Conservation (phyloP, 1,139 yeast species). For the Taphrina pruni region DNA sequence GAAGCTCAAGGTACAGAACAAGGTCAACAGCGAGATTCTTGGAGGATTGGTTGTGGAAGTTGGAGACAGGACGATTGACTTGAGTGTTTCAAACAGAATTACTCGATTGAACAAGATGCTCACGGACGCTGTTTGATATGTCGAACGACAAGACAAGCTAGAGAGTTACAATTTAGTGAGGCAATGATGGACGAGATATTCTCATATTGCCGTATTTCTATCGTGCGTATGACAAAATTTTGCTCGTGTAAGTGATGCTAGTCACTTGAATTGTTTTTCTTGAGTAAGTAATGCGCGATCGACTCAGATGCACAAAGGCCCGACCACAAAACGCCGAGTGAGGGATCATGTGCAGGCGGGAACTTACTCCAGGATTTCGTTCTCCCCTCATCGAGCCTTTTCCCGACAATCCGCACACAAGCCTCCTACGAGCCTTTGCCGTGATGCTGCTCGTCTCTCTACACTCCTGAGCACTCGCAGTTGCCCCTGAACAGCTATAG, state of each 20-base stretch:
- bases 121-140: constrained; percentile 54
- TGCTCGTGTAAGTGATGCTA: background rate
- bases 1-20: constrained; percentile 81
- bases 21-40: constrained; percentile 84
- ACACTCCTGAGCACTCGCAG: background rate
- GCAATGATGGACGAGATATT: background rate
- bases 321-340: background rate
- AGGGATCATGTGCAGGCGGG: constrained; percentile 7
- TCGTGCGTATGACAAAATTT: too few relatives aligned
- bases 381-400: constrained; percentile 1
- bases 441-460: background rate
- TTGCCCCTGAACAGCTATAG: background rate
- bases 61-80: constrained; percentile 95
- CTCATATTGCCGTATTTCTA: too few relatives aligned
- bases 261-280: background rate
- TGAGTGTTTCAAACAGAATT: constrained; percentile 83
- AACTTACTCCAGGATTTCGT: background rate
- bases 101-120: constrained; percentile 87
- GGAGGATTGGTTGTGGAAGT: constrained; percentile 97
- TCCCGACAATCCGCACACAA: constrained; percentile 7
- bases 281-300: background rate
- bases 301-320: too few relatives aligned
- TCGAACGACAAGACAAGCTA: background rate
- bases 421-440: background rate
- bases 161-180: constrained; percentile 6